Conservation (phyloP, 495 filamentous ascomycete genomes). For the Xylaria acuta region DNA sequence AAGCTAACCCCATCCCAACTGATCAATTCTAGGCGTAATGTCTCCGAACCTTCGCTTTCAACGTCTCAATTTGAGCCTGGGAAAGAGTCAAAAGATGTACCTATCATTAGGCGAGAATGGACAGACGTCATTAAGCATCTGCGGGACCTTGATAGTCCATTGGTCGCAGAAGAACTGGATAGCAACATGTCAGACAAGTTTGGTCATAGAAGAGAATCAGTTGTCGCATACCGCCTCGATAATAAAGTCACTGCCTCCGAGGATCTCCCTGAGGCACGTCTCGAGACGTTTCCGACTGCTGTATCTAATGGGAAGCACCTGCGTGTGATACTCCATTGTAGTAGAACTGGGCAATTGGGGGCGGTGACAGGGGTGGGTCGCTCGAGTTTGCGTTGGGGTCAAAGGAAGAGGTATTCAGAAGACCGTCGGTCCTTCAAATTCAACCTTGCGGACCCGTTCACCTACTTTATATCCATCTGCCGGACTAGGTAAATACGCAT, state of each 20-base stretch:
- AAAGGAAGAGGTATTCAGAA: not conserved
- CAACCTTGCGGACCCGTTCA: not conserved
- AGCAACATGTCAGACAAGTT: not conserved
- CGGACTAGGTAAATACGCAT: too few relatives aligned
- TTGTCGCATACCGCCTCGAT: conserved; percentile 1
- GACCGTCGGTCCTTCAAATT: too few relatives aligned
- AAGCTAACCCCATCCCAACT: not conserved
- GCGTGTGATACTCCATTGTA: not conserved
- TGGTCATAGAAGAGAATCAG: not conserved
- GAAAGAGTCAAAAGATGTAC: not conserved
- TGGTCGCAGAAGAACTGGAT: not conserved
- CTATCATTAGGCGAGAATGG: not conserved
- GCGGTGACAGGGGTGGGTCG: not conserved
- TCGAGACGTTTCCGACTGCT: not conserved
- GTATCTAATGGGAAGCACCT: conserved; percentile 4
- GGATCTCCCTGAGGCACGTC: not conserved
- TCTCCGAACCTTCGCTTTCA: not conserved
- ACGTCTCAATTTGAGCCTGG: conserved; percentile 5
- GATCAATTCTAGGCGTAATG: not conserved
- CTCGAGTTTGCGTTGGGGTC: not conserved
- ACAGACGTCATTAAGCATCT: not conserved
- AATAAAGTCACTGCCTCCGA: not conserved
- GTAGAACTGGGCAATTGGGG: not conserved
- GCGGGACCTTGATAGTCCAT: conserved; percentile 8
- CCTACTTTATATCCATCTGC: not conserved